Base-by-base conservation (phyloP, 257 asterid genomes). In the Lantana camara region DNA sequence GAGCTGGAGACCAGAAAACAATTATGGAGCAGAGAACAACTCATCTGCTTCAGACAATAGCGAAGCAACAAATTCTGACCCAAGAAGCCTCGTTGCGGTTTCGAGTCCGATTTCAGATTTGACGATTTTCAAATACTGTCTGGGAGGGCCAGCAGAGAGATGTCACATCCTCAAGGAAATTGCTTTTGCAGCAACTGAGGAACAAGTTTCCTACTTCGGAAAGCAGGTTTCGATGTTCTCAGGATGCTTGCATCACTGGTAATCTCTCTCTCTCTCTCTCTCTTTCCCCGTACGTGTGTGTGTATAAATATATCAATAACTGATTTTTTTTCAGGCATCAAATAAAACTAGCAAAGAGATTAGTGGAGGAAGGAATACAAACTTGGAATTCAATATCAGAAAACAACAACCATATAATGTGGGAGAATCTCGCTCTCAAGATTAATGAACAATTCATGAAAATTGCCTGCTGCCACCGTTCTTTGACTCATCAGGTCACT, bases 211-310 rank as follows among this genome's bases (percentile, higher is more conserved):
- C 14, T 65, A 75, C 64, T 84, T 94, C 69, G 91, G 82, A 0
- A 81, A 84, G 67, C 95, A 79, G 73, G 96, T 93, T 68, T 78
- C 94, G 55, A 63, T 85, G 38, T 93, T 77, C 72, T 79, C 97
- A 1, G 98, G 97, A 68, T 93, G 98, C 75, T 65, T 72, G 17
- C 98, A 89, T 85, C 98, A 89, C 81, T 70, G 88, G 98, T 93
- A 77, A 63, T 46, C 53, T 44, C 40, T 48, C 34, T 70, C 60
- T 69, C 56, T 50, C 62, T 66, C 32, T 58, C 37, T 27, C 47
- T 15, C n/a, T n/a, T n/a, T n/a, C n/a, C n/a, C n/a, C n/a, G n/a
- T n/a, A n/a, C n/a, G n/a, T n/a, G n/a, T n/a, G n/a, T n/a, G n/a
- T n/a, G n/a, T 9, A 30, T 16, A 23, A 51, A 38, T 4, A 12